phyloP scores from a whole-genome alignment of 2,329 filamentous ascomycete species.

The Aspergillus melleus region DNA sequence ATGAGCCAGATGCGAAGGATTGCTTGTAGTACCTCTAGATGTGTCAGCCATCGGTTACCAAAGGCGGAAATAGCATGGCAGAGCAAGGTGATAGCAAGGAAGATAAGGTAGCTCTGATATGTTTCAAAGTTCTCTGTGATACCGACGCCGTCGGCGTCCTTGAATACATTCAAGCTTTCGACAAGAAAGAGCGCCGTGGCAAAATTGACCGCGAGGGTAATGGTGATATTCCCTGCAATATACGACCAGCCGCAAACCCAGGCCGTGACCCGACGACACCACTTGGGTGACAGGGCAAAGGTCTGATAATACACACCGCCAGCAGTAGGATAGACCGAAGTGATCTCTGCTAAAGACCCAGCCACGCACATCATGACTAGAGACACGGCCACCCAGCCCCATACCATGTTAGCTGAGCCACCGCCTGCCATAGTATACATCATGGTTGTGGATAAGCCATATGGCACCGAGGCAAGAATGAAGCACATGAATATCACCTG shows the following conservation, averaged over 20 bases:
- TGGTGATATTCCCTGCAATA: constrained; percentile 77
- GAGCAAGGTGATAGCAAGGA: constrained; percentile 67
- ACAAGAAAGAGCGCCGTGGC: constrained; percentile 59
- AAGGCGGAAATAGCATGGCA: constrained; percentile 53
- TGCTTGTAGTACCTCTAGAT: constrained; percentile 60
- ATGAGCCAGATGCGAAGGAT: not conserved
- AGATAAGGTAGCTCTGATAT: constrained; percentile 68
- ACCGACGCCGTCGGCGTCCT: constrained; percentile 42
- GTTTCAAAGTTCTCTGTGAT: constrained; percentile 56
- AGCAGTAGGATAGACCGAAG: constrained; percentile 65
- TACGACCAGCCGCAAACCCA: constrained; percentile 73
- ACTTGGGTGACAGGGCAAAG: constrained; percentile 62
- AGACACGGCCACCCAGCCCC: constrained; percentile 66
- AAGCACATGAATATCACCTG: constrained; percentile 46
- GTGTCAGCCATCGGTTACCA: constrained; percentile 54
- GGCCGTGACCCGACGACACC: constrained; percentile 64
- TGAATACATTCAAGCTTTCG: constrained; percentile 57
- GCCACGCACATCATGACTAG: constrained; percentile 63
- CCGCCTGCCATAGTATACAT: constrained; percentile 70
- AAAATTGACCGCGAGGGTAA: constrained; percentile 72
- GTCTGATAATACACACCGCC: constrained; percentile 70
- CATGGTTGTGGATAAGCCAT: constrained; percentile 70
- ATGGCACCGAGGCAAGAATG: constrained; percentile 72
- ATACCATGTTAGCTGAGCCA: constrained; percentile 68
- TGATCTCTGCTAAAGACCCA: constrained; percentile 67